phyloP scores from a whole-genome alignment of 208 protist species.

The Endotrypanum monterogeii region DNA sequence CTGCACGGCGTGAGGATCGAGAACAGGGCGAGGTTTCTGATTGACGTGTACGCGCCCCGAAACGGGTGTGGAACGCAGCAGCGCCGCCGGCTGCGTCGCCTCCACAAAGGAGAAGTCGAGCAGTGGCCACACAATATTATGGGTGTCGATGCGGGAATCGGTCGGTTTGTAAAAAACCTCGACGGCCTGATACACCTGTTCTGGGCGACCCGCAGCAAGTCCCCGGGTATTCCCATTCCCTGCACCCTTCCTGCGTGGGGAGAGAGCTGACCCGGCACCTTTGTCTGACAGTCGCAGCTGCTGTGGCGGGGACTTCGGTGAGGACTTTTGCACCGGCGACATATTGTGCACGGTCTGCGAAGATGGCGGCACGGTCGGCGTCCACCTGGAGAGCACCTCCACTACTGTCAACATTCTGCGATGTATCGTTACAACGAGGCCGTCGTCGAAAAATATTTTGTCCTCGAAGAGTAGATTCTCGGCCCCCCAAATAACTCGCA shows the following conservation, averaged over 20 bases:
- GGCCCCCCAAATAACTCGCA: slow-evolving; percentile 68
- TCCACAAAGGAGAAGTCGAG: slow-evolving; percentile 66
- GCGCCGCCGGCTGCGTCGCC: slow-evolving; percentile 33
- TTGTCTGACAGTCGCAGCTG: slow-evolving; percentile 17
- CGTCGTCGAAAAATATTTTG: slow-evolving; percentile 80
- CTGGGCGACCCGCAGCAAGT: slow-evolving; percentile 10
- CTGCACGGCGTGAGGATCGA: slow-evolving; percentile 61
- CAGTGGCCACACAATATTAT: slow-evolving; percentile 37
- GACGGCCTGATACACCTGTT: slow-evolving; percentile 39
- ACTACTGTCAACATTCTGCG: slow-evolving; percentile 64
- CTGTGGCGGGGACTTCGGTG: slow-evolving; percentile 9
- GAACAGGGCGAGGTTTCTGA: slow-evolving; percentile 28
- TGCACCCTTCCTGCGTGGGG: not conserved
- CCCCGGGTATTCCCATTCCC: not conserved
- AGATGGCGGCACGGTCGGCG: slow-evolving; percentile 4
- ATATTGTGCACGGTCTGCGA: not conserved
- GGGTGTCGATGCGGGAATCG: slow-evolving; percentile 43
- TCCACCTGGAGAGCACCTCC: slow-evolving; percentile 55
- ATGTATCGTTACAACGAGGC: slow-evolving; percentile 75
- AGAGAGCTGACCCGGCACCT: not conserved
- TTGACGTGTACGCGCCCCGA: slow-evolving; percentile 47
- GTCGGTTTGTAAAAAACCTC: slow-evolving; percentile 50
- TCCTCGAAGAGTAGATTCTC: slow-evolving; percentile 74
- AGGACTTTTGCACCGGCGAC: too few species aligned
- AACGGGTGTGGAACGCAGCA: slow-evolving; percentile 48